phyloP scores from a whole-genome alignment of 2,329 filamentous ascomycete species.

The Sclerotinia trifoliorum region DNA sequence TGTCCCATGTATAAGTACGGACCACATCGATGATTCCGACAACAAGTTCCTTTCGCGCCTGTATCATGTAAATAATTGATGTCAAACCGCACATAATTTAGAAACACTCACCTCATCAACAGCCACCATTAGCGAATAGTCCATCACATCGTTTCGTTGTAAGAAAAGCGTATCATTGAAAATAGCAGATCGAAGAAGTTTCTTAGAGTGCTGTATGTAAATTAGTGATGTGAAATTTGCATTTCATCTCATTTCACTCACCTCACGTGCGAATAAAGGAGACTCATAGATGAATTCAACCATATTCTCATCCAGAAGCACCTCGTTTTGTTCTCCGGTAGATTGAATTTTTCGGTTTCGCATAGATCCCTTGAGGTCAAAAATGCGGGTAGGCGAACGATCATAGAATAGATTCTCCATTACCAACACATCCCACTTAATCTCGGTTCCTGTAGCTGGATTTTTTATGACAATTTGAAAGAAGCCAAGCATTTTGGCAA shows the following conservation, averaged over 20 bases:
- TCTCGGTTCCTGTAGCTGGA: conserved; percentile 83
- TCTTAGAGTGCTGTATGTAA: conserved; percentile 70
- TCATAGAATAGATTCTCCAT: conserved; percentile 99
- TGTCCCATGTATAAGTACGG: conserved; percentile 98
- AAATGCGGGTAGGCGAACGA: conserved; percentile 81
- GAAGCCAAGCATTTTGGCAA: conserved; percentile 98
- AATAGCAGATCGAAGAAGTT: conserved; percentile 83
- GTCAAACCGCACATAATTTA: neutral
- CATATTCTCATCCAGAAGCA: conserved; percentile 96
- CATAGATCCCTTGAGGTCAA: conserved; percentile 98
- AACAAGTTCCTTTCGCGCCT: conserved; percentile 77
- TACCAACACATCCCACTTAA: conserved; percentile 88
- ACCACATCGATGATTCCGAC: conserved; percentile 99
- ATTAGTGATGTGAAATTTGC: conserved; percentile 5
- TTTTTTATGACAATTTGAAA: conserved; percentile 98
- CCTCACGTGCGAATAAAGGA: conserved; percentile 85
- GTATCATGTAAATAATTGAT: conserved; percentile 15
- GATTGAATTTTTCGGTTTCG: conserved; percentile 95
- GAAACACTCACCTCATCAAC: conserved; percentile 66
- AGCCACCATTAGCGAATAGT: conserved; percentile 97
- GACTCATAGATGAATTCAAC: conserved; percentile 99
- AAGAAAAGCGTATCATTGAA: conserved; percentile 98
- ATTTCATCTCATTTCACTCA: conserved; percentile 22
- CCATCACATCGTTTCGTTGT: conserved; percentile 95
- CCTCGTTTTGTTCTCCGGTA: conserved; percentile 93